Conservation (phyloP, 2,329 filamentous ascomycete species). For the Monosporascus cannonballus region DNA sequence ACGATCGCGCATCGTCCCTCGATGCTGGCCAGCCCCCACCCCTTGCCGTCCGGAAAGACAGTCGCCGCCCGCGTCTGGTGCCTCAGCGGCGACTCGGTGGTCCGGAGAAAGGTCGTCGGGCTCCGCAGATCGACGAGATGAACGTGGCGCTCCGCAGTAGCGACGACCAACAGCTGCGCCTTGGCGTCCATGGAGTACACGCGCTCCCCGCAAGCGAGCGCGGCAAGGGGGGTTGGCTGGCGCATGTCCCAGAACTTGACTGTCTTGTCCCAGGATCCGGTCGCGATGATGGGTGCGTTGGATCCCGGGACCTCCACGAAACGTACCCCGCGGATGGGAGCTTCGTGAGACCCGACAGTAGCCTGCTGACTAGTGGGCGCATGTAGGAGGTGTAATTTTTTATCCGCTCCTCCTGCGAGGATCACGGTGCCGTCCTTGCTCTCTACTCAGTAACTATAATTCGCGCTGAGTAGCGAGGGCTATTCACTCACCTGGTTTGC, state of each 20-base stretch:
- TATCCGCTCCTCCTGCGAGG: slow-evolving; percentile 27
- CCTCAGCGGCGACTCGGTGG: slow-evolving; percentile 16
- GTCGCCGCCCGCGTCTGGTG: slow-evolving; percentile 25
- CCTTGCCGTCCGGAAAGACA: slow-evolving; percentile 19
- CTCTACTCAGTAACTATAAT: not conserved
- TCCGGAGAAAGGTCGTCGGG: slow-evolving; percentile 12
- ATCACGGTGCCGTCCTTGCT: slow-evolving; percentile 27
- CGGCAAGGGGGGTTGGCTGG: slow-evolving; percentile 33
- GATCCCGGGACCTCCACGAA: slow-evolving; percentile 23
- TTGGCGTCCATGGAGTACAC: slow-evolving; percentile 33
- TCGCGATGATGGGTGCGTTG: slow-evolving; percentile 20
- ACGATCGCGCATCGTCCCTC: slow-evolving; percentile 23
- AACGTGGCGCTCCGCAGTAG: slow-evolving; percentile 24
- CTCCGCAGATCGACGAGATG: slow-evolving; percentile 27
- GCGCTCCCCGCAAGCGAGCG: slow-evolving; percentile 43
- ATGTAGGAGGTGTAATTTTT: slow-evolving; percentile 24
- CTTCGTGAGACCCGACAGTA: slow-evolving; percentile 22
- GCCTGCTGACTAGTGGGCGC: slow-evolving; percentile 20
- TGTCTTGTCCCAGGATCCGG: slow-evolving; percentile 49
- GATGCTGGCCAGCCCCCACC: slow-evolving; percentile 24
- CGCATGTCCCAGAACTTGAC: slow-evolving; percentile 53
- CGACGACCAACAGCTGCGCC: slow-evolving; percentile 22
- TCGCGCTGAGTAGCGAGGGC: too few relatives aligned
- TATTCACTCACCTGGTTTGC: slow-evolving; percentile 15
- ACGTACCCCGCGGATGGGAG: slow-evolving; percentile 26